Conservation (phyloP, 2,329 filamentous ascomycete genomes). For the Botryosphaeria dothidea region DNA sequence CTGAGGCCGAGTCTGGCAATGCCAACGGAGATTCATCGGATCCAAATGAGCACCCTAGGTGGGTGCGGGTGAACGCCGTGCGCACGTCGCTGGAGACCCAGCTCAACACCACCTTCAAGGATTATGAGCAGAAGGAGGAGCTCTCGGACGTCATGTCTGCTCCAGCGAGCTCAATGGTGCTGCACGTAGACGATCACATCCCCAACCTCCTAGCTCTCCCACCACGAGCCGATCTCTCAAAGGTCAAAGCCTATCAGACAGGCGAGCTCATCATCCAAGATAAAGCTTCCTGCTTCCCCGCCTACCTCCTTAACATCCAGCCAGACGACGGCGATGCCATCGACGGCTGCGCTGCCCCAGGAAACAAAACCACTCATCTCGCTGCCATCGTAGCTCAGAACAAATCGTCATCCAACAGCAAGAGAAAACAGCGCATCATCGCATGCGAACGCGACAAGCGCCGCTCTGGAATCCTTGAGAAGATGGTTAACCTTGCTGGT, state of each 20-base stretch:
- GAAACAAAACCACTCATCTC: constrained; percentile 95
- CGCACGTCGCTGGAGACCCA: constrained; percentile 71
- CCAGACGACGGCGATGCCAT: constrained; percentile 73
- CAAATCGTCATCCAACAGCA: not conserved
- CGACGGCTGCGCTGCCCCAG: constrained; percentile 93
- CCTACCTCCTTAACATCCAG: constrained; percentile 75
- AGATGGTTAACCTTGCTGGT: constrained; percentile 81
- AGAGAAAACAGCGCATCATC: constrained; percentile 56
- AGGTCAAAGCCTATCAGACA: constrained; percentile 69
- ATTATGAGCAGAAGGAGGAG: constrained; percentile 58
- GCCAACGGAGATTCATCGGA: constrained; percentile 24
- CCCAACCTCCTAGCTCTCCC: constrained; percentile 81
- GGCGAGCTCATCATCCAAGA: constrained; percentile 90
- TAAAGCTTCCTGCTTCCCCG: constrained; percentile 95
- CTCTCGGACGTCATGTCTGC: constrained; percentile 59
- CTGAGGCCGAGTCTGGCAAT: constrained; percentile 27
- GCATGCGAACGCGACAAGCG: constrained; percentile 77
- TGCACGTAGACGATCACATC: constrained; percentile 78
- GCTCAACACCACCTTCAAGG: constrained; percentile 71
- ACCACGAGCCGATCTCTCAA: constrained; percentile 69
- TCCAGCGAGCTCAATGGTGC: constrained; percentile 46
- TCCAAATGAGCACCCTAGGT: constrained; percentile 71
- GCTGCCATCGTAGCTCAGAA: constrained; percentile 66
- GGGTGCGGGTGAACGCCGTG: constrained; percentile 85
- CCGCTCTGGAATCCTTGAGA: constrained; percentile 74